These are phyloP conservation scores for Colletotrichum tropicicola DNA, from an alignment of 2,329 filamentous ascomycete species.

Conservation along the genomic window DNA sequence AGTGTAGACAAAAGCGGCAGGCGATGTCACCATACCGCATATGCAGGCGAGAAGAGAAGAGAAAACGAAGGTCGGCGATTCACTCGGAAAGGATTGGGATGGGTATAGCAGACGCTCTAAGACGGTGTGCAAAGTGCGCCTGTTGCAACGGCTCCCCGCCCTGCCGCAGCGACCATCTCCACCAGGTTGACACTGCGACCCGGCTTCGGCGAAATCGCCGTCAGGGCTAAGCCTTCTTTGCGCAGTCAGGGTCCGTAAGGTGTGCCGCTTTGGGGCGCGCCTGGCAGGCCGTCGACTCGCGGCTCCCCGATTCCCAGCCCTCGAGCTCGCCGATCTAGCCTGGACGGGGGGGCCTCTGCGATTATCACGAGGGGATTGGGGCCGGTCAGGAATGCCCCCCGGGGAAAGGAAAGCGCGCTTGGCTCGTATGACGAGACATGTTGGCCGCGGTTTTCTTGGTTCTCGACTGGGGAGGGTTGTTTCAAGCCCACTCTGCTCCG, in stretches of 20 bases:
- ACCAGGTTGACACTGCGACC: constrained; percentile 13
- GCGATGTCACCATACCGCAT: constrained; percentile 19
- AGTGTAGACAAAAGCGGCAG: not conserved
- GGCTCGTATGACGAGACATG: constrained; percentile 1
- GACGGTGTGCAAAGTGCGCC: not conserved
- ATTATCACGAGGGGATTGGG: not conserved
- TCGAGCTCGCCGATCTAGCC: not conserved
- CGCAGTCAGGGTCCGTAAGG: not conserved
- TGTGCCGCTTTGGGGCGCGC: not conserved
- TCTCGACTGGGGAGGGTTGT: not conserved
- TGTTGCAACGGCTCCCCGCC: constrained; percentile 21
- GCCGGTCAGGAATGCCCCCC: not conserved
- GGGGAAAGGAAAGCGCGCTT: not conserved
- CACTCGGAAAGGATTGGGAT: not conserved
- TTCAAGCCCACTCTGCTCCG: constrained; percentile 12
- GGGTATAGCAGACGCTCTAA: not conserved
- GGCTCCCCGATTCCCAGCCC: not conserved
- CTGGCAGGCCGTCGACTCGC: not conserved
- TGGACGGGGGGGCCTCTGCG: not conserved
- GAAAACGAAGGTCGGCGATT: not conserved
- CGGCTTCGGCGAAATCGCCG: constrained; percentile 1
- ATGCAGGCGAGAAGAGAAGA: constrained; percentile 1
- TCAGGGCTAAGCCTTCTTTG: not conserved
- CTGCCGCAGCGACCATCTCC: constrained; percentile 11
- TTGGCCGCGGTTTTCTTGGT: not conserved